phyloP scores from a whole-genome alignment of 805 yeast genomes.

The Sugiyamaella americana region DNA sequence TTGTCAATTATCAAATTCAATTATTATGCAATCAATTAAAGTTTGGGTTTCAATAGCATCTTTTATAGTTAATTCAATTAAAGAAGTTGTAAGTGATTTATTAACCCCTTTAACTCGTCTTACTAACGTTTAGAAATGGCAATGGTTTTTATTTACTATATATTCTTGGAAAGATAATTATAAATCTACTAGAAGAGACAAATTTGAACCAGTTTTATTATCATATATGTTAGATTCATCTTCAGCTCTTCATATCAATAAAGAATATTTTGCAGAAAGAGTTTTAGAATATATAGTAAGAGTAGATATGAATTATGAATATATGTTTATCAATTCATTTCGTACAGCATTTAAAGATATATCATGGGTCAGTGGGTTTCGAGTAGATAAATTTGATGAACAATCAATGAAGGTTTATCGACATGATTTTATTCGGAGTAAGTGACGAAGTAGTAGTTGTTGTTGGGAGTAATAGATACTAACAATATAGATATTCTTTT shows the following conservation, averaged over 20 bases:
- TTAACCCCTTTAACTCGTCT: background rate
- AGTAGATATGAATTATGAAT: slow-evolving; percentile 2
- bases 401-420: background rate
- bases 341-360: background rate
- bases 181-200: background rate
- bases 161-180: slow-evolving; percentile 3
- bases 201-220: slow-evolving; percentile 4
- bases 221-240: background rate
- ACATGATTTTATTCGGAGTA: background rate
- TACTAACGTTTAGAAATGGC: slow-evolving; percentile 3
- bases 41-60: background rate
- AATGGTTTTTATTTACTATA: slow-evolving; percentile 5
- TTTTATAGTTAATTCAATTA: slow-evolving; percentile 1
- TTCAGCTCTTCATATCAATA: background rate
- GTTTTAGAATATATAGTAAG: slow-evolving; percentile 1
- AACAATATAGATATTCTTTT: background rate
- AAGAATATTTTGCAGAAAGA: background rate
- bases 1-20: background rate
- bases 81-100: slow-evolving; percentile 1
- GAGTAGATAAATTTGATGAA: background rate
- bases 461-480: background rate
- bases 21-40: background rate
- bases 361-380: background rate
- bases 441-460: background rate
- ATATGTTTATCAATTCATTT: background rate